These are phyloP conservation scores for Panaeolus cyanescens DNA, from an alignment of 768 basidiomycete species.

Conservation along the genomic window DNA sequence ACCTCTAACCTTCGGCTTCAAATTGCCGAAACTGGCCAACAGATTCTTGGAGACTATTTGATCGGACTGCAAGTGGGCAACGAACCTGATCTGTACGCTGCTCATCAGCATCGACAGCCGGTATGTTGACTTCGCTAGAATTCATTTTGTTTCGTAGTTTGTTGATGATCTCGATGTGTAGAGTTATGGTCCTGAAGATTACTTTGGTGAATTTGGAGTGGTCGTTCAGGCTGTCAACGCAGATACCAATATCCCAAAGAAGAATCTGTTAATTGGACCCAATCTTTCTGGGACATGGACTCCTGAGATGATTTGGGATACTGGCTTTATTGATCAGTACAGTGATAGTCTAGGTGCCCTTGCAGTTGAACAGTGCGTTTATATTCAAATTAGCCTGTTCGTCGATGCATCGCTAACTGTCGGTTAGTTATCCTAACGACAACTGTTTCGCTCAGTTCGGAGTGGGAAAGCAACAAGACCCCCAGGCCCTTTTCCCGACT, in stretches of 20 bases:
- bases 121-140: constrained; percentile 12
- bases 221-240: constrained; percentile 46
- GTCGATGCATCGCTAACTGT: too few species aligned
- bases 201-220: constrained; percentile 54
- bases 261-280: constrained; percentile 59
- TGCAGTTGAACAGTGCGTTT: constrained; percentile 56
- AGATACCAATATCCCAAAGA: constrained; percentile 34
- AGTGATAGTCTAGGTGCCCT: constrained; percentile 40
- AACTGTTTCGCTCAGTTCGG: constrained; percentile 60
- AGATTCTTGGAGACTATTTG: constrained; percentile 66
- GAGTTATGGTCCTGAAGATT: constrained; percentile 47
- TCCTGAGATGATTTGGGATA: constrained; percentile 54
- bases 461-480: constrained; percentile 38
- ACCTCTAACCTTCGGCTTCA: constrained; percentile 51
- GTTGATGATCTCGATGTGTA: constrained; percentile 12
- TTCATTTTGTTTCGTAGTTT: background rate
- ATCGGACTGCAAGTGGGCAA: constrained; percentile 78
- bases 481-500: constrained; percentile 51
- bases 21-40: constrained; percentile 62
- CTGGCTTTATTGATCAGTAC: constrained; percentile 50
- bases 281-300: constrained; percentile 54
- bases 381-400: background rate
- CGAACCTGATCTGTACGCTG: constrained; percentile 58
- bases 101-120: constrained; percentile 38
- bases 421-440: constrained; percentile 61